Conservation (phyloP, 306 rosid species). For the Luffa aegyptiaca region DNA sequence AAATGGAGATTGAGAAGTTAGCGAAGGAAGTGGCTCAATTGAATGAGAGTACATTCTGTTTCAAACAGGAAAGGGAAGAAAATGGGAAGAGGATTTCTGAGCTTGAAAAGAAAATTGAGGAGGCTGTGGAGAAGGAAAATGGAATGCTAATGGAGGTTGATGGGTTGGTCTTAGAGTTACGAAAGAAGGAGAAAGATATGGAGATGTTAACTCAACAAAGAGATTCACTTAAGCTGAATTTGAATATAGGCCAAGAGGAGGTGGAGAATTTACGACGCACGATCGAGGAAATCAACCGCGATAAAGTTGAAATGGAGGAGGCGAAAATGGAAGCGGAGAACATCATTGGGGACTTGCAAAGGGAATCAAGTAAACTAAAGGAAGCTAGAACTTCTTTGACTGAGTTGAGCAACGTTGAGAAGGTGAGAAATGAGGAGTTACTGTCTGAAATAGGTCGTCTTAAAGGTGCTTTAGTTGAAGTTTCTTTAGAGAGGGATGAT, state of each 20-base stretch:
- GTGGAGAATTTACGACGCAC: slow-evolving; percentile 11
- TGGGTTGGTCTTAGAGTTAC: slow-evolving; percentile 22
- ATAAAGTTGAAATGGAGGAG: slow-evolving; percentile 29
- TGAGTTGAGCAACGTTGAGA: slow-evolving; percentile 10
- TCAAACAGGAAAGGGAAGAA: slow-evolving; percentile 14
- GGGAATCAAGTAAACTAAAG: slow-evolving; percentile 20
- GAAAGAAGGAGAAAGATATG: slow-evolving; percentile 29
- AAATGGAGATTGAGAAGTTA: slow-evolving; percentile 15
- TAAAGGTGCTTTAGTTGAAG: slow-evolving; percentile 15
- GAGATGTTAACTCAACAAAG: slow-evolving; percentile 22
- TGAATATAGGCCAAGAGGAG: slow-evolving; percentile 22
- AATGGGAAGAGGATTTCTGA: slow-evolving; percentile 17
- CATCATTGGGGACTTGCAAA: slow-evolving; percentile 27
- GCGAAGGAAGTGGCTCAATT: slow-evolving; percentile 27
- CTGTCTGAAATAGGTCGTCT: slow-evolving; percentile 18
- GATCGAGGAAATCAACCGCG: slow-evolving; percentile 22
- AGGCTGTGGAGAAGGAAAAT: slow-evolving; percentile 22
- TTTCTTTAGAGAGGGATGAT: slow-evolving; percentile 15
- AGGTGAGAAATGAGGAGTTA: slow-evolving; percentile 28
- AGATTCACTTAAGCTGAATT: neutral
- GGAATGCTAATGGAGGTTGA: slow-evolving; percentile 25
- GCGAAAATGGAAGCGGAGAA: slow-evolving; percentile 20
- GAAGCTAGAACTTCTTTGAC: slow-evolving; percentile 15
- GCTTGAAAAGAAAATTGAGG: slow-evolving; percentile 23
- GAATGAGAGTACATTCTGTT: slow-evolving; percentile 11